Evolutionary conservation across 2,329 filamentous ascomycete species (phyloP).

Genomic region (Colletotrichum spaethianum): DNA sequence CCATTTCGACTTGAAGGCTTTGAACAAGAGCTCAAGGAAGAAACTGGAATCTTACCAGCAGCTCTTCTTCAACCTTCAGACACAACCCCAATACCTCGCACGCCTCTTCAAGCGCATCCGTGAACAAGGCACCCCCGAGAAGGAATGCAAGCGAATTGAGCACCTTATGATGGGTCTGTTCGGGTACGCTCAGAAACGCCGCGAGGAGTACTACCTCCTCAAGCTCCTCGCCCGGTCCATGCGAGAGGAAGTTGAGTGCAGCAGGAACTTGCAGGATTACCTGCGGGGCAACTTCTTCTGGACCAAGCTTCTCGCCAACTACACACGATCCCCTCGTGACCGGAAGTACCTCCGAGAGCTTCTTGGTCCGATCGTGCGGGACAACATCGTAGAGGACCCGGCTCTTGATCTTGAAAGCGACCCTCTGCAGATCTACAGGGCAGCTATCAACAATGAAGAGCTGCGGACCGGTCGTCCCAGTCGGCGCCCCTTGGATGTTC

Average conservation of each 20-base stretch:
- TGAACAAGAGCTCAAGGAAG: constrained; percentile 96
- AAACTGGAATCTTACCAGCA: constrained; percentile 98
- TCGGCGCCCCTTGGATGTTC: constrained; percentile 84
- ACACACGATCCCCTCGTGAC: constrained; percentile 91
- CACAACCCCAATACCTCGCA: constrained; percentile 94
- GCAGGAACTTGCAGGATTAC: constrained; percentile 84
- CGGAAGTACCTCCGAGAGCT: constrained; percentile 92
- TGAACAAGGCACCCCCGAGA: constrained; percentile 87
- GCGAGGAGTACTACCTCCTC: constrained; percentile 96
- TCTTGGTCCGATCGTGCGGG: constrained; percentile 86
- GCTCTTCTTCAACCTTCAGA: constrained; percentile 96
- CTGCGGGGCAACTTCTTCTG: constrained; percentile 93
- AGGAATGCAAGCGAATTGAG: constrained; percentile 93
- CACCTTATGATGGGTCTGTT: constrained; percentile 97
- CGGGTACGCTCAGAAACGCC: constrained; percentile 95
- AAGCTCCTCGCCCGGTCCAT: constrained; percentile 89
- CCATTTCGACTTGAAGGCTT: constrained; percentile 94
- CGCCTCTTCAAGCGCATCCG: constrained; percentile 88
- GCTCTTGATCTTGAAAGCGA: constrained; percentile 95
- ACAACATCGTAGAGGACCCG: constrained; percentile 94
- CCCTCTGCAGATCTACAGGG: constrained; percentile 96
- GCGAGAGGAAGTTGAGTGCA: constrained; percentile 86
- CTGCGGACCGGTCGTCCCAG: constrained; percentile 90
- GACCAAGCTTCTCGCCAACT: constrained; percentile 87
- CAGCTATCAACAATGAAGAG: constrained; percentile 97